Conservation (phyloP, 2,329 filamentous ascomycete species). For the Paecilomyces fulvus region DNA sequence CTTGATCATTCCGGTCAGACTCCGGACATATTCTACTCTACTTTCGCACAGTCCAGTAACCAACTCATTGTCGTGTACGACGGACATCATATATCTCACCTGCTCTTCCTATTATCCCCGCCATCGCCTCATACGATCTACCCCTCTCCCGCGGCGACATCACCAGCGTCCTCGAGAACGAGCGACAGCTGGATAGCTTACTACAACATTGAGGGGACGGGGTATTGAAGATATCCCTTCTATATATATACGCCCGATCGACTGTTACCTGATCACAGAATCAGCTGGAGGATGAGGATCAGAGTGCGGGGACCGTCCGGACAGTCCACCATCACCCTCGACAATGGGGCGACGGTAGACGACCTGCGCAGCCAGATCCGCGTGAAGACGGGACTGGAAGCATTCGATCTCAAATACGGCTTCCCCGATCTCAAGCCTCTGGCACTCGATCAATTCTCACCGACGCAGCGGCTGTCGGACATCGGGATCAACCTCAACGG, state of each 20-base stretch:
- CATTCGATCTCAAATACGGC: constrained; percentile 73
- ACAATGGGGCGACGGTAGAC: constrained; percentile 52
- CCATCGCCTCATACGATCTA: neutral
- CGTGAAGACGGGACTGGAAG: constrained; percentile 54
- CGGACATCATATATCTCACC: neutral
- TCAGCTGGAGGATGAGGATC: constrained; percentile 52
- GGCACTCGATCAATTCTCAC: constrained; percentile 47
- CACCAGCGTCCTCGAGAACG: neutral
- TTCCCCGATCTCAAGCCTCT: constrained; percentile 66
- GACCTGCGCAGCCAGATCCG: constrained; percentile 37
- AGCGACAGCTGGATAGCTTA: neutral
- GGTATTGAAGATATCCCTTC: neutral
- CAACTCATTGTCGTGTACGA: neutral
- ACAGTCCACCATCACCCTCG: constrained; percentile 59
- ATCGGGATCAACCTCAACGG: constrained; percentile 57
- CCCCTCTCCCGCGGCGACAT: neutral
- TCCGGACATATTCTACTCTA: neutral
- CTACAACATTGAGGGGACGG: neutral
- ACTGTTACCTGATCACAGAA: neutral
- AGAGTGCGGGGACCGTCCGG: constrained; percentile 68
- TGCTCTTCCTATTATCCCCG: neutral
- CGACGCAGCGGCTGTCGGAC: constrained; percentile 43
- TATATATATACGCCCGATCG: neutral
- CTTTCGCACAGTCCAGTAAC: neutral
- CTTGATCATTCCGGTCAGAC: neutral